Conservation (phyloP, 164 flowering plant species). For the Stephania yunnanensis region DNA sequence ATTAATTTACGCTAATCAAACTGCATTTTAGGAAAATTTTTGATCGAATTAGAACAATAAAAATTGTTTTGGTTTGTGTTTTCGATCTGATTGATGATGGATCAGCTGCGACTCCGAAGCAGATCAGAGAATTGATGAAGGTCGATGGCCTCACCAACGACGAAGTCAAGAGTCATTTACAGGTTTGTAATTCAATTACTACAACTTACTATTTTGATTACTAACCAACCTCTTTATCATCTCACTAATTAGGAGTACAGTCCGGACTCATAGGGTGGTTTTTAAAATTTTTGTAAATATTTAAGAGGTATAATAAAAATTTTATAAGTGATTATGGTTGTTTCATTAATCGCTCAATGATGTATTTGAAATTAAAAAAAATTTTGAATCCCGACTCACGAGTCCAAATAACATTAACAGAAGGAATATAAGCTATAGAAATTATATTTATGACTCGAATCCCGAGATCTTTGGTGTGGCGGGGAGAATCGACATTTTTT, state of each 20-base stretch:
- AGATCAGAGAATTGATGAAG: constrained; percentile 90
- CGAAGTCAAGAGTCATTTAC: constrained; percentile 97
- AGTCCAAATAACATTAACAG: too few relatives aligned
- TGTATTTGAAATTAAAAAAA: too few relatives aligned
- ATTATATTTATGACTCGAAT: too few relatives aligned
- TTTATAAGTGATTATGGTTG: too few relatives aligned
- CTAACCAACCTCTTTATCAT: neutral
- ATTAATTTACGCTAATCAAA: too few relatives aligned
- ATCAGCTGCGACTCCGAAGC: constrained; percentile 91
- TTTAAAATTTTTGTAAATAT: too few relatives aligned
- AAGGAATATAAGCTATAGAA: too few relatives aligned
- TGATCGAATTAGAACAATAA: neutral
- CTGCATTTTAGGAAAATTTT: constrained; percentile 1
- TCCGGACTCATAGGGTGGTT: too few relatives aligned
- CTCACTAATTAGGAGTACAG: neutral
- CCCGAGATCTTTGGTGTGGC: neutral
- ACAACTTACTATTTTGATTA: neutral
- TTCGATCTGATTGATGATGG: neutral
- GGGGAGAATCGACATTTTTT: constrained; percentile 8
- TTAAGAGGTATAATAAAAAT: too few relatives aligned
- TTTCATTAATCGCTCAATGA: too few relatives aligned
- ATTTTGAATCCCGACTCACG: too few relatives aligned
- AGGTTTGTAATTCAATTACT: constrained; percentile 39
- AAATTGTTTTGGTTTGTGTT: neutral
- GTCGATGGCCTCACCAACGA: constrained; percentile 96